Base-by-base conservation (phyloP, 805 yeast species). In the Barnettozyma populi region DNA sequence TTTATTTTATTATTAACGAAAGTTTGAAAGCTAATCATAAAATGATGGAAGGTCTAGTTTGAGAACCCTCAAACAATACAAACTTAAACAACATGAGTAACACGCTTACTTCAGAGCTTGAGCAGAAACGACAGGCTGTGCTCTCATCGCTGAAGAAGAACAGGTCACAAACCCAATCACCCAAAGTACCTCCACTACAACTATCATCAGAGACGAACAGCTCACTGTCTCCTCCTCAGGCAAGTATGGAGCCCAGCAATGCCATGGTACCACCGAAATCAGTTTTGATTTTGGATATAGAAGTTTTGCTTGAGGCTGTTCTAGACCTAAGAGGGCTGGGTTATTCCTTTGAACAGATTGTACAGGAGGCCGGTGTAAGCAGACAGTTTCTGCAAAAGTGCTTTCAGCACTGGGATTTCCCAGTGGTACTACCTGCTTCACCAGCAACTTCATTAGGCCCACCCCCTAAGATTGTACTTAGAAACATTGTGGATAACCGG, bases 311-410 rank as follows among this genome's bases (percentile, higher is more conserved):
- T 36, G 53, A 53, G 14, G 59, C 59, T 6, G 46, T 61, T 1
- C 16, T 52, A n/a, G 65, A 60, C 14, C 40, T 61, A n/a, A 47
- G 61, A 35, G 46, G 59, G 32, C 36, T 58, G 14, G 63, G 65
- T 1, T 56, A 48, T 27, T 35, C 60, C 1, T 56, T 61, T 47
- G 57, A 57, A 5, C 44, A 31, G 43, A 54, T 61, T 16, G 27
- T 56, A 3, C 19, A 41, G 11, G 38, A 49, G 9, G 43, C 60
- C 6, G 59, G 53, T 6, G 53, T 52, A 6, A 49, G 50, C 1
- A 44, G 59, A 16, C 48, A 45, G n/a, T 57, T 55, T 32, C 40
- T 61, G 11, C 43, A 39, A 24, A 39, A 46, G 19, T 57, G 58
- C 14, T 61, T 42, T 36, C 42, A 43, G 4, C 40, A 36, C 13